Conservation (phyloP, 192 early-diverging fungal genomes). For the Entomortierella beljakovae region DNA sequence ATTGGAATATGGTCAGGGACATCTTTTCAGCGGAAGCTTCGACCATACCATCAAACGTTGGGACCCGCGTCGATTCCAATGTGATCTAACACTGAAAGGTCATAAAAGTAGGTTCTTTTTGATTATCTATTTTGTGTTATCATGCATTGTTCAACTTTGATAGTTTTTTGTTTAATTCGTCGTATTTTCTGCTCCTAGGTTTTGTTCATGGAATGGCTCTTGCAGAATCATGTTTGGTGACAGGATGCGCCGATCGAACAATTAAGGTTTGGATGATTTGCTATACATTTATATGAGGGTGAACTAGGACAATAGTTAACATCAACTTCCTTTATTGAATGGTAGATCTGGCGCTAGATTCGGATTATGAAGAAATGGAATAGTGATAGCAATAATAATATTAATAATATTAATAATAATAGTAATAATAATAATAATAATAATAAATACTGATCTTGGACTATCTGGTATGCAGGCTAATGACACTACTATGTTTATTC, state of each 20-base stretch:
- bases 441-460: not conserved
- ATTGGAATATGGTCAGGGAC: slow-evolving; percentile 60
- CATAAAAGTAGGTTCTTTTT: slow-evolving; percentile 52
- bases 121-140: not conserved
- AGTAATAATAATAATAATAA: no score
- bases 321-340: not conserved
- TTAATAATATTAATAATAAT: no score
- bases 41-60: slow-evolving; percentile 64
- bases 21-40: slow-evolving; percentile 61
- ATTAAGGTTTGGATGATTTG: slow-evolving; percentile 50
- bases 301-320: no score
- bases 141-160: no score
- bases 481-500: no score
- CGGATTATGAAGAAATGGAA: no score
- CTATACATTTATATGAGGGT: not conserved
- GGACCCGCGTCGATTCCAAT: slow-evolving; percentile 57
- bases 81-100: slow-evolving; percentile 58
- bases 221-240: slow-evolving; percentile 55
- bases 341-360: not conserved
- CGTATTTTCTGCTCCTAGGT: slow-evolving; percentile 16
- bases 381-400: no score
- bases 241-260: slow-evolving; percentile 64
- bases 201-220: slow-evolving; percentile 65
- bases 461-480: no score
- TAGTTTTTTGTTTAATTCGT: slow-evolving; percentile 1